phyloP scores from a whole-genome alignment of 2,329 filamentous ascomycete species.

The Exutisphaerella laricina region DNA sequence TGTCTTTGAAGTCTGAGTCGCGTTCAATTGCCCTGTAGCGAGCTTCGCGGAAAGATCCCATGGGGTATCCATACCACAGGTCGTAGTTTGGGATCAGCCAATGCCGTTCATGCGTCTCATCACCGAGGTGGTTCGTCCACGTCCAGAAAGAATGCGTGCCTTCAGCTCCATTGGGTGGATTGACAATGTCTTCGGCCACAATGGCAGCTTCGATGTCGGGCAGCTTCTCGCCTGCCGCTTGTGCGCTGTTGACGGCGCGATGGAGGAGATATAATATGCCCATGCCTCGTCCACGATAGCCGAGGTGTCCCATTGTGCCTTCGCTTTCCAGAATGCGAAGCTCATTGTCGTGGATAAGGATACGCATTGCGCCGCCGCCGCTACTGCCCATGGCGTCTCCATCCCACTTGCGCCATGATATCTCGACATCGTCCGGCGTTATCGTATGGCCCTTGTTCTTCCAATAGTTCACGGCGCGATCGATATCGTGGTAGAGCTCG shows the following conservation, averaged over 20 bases:
- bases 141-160: conserved; percentile 23
- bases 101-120: conserved; percentile 33
- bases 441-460: conserved; percentile 11
- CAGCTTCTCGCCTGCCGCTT: conserved; percentile 14
- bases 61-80: conserved; percentile 39
- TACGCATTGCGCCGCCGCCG: conserved; percentile 15
- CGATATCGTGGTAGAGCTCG: conserved; percentile 40
- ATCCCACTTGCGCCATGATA: conserved; percentile 17
- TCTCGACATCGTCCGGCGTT: conserved; percentile 13
- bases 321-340: conserved; percentile 19
- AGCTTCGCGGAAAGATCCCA: conserved; percentile 21
- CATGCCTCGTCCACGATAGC: conserved; percentile 10
- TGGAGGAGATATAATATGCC: conserved; percentile 17
- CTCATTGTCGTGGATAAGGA: conserved; percentile 19
- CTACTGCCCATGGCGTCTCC: conserved; percentile 6
- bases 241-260: conserved; percentile 14
- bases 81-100: conserved; percentile 52
- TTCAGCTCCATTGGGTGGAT: conserved; percentile 7
- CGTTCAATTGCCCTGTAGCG: conserved; percentile 13
- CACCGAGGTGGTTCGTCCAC: conserved; percentile 13
- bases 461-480: conserved; percentile 32
- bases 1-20: conserved; percentile 18
- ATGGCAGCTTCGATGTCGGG: conserved; percentile 20
- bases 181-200: conserved; percentile 13
- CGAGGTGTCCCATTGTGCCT: conserved; percentile 9